Base-by-base conservation (phyloP, 139 green algal species). In the Haematococcus sp. region DNA sequence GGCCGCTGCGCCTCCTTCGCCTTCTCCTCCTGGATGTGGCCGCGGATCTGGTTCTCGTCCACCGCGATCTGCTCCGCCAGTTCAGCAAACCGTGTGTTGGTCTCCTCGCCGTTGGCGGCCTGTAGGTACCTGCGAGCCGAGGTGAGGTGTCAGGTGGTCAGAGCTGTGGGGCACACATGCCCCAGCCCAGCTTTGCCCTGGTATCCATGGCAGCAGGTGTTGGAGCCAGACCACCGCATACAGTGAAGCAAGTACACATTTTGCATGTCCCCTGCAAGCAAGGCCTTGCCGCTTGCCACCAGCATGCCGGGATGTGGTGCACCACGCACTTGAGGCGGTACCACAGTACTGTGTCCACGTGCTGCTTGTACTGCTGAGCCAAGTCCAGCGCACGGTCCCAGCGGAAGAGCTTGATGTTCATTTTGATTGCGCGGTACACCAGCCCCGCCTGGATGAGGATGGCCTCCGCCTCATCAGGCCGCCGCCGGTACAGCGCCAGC, bases 401-500 rank as follows among this genome's bases (percentile, higher is more conserved):
- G 33, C 78, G 75, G 71, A 89, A 89, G 16, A 92, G 74, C 70
- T 79, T 75, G 34, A 95, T 83, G 79, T 92, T 89, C 54, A 94
- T 73, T 74, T 94, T 88, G 77, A 96, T 91, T n/a, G 91, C 91
- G 25, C 87, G 78, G 77, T 89, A 95, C 2, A 85, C 35, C 22
- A 94, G 73, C 0, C 88, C 85, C n/a, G 87, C 87, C 80, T 90
- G 83, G 44, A 95, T 74, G 34, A 95, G 77, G 32, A 93, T 90
- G 46, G 73, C 68, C 77, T 95, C 91, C 23, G 84, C 91, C 75
- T 93, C 83, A 23, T 90, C 78, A 4, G 84, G 76, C 67, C 76
- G 74, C 25, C 81, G 69, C 54, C 75, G 70, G 72, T 92, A 91
- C 63, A 93, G 63, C 27, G 88, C 88, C 74, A 95, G 83, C 88